Evolutionary conservation across 1,284 basidiomycete genomes (phyloP), one percentile per base, ranked within the genome.

Genomic region (Coniferiporia sulphurascens): DNA sequence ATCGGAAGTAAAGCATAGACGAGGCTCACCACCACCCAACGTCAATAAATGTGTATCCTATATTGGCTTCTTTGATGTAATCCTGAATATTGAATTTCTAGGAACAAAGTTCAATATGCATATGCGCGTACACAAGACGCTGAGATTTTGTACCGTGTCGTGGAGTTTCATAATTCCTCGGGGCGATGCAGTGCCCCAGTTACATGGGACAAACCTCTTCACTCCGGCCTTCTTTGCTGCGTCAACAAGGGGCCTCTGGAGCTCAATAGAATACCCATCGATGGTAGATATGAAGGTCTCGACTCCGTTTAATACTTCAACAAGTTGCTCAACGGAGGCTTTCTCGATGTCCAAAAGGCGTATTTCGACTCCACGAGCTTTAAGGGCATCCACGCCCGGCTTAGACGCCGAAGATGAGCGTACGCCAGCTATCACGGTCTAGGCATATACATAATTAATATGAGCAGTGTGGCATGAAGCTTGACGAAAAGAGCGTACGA

Each of bases 31-130:
- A 64, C 51, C 58, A 60, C 2, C 63, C 63, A n/a, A 64, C 50
- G 48, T 62, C 61, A 13, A 64, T 58, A 38, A 64, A 60, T 15
- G 63, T 64, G 35, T 64, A 60, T 4, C 41, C 45, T 7, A 64
- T 7, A 7, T 58, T 61, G 32, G 52, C 32, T 5, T 57, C 51
- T 35, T 56, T 56, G 32, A 62, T 44, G 32, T 55, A 55, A 9
- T 62, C 48, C 5, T 46, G 58, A 8, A 60, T 55, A 2, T 1
- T 41, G 12, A 51, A 27, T 62, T 64, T 64, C 63, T 64, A 35
- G n/a, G 27, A 38, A 27, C 27, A 27, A 55, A 27, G 7, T 41
- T 12, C 45, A n/a, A n/a, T 21, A 7, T 22, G 41, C 15, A 15
- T 27, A 27, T 27, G 27, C 27, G 48, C 5, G 15, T 41, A 46